Base-by-base conservation (phyloP, 2,329 filamentous ascomycete species). In the Cytospora schulzeri region DNA sequence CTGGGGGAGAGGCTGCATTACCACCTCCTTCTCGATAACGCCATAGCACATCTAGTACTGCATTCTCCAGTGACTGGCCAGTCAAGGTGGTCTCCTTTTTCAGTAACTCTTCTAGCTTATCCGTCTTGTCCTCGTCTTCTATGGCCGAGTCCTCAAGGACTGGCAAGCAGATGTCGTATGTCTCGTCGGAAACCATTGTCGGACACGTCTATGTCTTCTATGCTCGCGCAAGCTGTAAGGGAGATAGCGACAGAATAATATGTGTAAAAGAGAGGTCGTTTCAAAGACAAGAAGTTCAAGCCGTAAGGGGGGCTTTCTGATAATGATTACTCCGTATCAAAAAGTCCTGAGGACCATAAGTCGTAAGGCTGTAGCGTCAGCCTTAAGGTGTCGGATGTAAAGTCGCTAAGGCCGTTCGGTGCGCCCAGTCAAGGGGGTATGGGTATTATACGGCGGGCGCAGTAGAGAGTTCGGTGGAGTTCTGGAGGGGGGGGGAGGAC, bases 61-160 rank as follows among this genome's bases (percentile, higher is more conserved):
- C 90, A 80, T 97, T 95, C 74, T 98, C 95, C 62, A 98, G 85
- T 26, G 89, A 85, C 69, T 88, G 81, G 65, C 93, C 94, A 22
- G 85, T 85, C 70, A 98, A 81, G 33, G 82, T 85, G 9, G 92
- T 93, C 78, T 93, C 88, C 70, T 88, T 89, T 77, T 88, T 89
- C 72, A 98, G 83, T 60, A 97, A 83, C 69, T 93, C 91, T 79
- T 97, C 93, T 60, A 97, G 83, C 78, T 87, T 91, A 78, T 98
- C 94, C 57, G 91, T 94, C 82, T 95, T 96, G 74, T 97, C 94
- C 78, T 99, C 95, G 68, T 98, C 95, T 72, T 96, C 92, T 67
- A 97, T 83, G 62, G 84, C 83, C 65, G 87, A 80, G 78, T 97
- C 90, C 80, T 95, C 89, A 69, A 99, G 85, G 74, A 97, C 86